These are phyloP conservation scores for Blepharisma stoltei DNA, from an alignment of 73 alveolate species.

Conservation along the genomic window DNA sequence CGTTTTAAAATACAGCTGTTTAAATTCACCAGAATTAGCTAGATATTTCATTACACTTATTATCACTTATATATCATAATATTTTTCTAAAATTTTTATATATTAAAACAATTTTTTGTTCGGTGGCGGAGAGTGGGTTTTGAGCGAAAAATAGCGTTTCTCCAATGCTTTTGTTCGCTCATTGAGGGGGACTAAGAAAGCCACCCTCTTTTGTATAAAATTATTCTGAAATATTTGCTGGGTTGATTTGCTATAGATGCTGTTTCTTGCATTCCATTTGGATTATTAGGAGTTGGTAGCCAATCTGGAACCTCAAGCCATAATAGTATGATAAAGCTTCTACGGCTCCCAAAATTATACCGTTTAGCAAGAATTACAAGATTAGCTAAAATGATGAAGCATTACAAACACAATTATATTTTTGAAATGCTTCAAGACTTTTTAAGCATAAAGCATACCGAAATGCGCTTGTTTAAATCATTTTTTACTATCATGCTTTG, in stretches of 20 bases:
- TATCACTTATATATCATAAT: too few relatives aligned
- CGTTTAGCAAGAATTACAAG: not conserved
- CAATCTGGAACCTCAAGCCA: not conserved
- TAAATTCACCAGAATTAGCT: too few relatives aligned
- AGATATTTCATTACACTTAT: too few relatives aligned
- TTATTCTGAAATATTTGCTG: not conserved
- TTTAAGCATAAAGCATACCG: not conserved
- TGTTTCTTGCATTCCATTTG: conserved; percentile 1
- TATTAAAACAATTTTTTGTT: too few relatives aligned
- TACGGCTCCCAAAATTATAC: not conserved
- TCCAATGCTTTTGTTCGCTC: too few relatives aligned
- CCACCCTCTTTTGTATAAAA: too few relatives aligned
- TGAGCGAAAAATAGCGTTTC: too few relatives aligned
- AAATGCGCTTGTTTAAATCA: not conserved
- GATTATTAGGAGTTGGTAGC: not conserved
- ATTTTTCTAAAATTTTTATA: too few relatives aligned
- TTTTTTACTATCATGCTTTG: not conserved
- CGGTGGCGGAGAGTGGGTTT: too few relatives aligned
- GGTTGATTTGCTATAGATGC: not conserved
- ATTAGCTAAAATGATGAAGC: not conserved
- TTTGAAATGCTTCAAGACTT: not conserved
- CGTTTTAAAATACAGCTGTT: too few relatives aligned
- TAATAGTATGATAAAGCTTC: not conserved
- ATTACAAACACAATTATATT: not conserved
- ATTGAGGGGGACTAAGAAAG: too few relatives aligned